A percentile compares a stretch with the other conserved stretches of the same genome.
Evolutionary conservation across 371 early-diverging fungal species (phyloP).

Genomic region (Mucor irregularis): DNA sequence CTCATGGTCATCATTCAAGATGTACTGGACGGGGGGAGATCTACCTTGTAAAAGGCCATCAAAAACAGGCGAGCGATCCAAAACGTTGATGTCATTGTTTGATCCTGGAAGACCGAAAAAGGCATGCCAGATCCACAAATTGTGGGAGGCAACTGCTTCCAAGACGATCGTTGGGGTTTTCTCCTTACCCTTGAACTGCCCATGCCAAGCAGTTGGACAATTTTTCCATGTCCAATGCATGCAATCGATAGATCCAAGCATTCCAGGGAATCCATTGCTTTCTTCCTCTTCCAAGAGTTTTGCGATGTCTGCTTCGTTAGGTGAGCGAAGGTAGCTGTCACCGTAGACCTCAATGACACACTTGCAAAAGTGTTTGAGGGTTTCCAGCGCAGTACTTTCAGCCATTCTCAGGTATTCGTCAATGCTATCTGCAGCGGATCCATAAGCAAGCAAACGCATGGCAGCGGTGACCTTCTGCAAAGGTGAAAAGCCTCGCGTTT

Average conservation of each 20-base stretch:
- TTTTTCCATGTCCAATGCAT: slow-evolving; percentile 7
- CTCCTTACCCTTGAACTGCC: background rate
- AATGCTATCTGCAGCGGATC: background rate
- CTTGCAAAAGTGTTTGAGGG: background rate
- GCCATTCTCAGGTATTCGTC: background rate
- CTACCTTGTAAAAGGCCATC: background rate
- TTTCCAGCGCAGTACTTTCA: background rate
- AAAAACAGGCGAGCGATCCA: background rate
- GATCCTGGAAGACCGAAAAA: slow-evolving; percentile 3
- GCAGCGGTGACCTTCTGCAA: slow-evolving; percentile 4
- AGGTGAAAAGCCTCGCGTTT: slow-evolving; percentile 2
- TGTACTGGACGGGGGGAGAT: background rate
- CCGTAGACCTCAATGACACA: background rate
- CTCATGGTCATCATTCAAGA: background rate
- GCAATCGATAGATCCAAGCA: slow-evolving; percentile 5
- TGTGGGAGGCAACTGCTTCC: slow-evolving; percentile 1
- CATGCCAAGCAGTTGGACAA: too few species aligned
- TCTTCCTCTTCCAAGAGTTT: background rate
- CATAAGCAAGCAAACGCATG: slow-evolving; percentile 3
- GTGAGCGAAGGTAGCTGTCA: background rate
- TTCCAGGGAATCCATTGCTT: slow-evolving; percentile 3
- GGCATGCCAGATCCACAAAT: slow-evolving; percentile 1
- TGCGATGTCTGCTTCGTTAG: background rate
- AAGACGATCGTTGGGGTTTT: background rate
- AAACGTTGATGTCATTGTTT: background rate